Base-by-base conservation (phyloP, 1,139 yeast species). In the Yamadazyma dendronema region DNA sequence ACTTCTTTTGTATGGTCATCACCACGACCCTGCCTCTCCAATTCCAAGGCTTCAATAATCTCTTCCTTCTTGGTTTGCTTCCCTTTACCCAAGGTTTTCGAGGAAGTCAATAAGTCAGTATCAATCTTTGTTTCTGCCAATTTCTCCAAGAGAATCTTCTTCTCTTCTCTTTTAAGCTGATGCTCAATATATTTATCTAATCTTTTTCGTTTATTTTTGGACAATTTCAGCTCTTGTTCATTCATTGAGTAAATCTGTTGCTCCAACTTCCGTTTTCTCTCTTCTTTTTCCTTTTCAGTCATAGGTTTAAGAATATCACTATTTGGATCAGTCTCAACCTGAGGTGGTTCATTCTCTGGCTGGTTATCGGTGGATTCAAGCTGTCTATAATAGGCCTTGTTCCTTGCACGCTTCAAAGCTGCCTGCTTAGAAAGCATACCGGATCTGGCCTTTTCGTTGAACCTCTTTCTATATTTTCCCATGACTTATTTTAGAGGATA, bases 91-190 rank as follows among this genome's bases (percentile, higher is more conserved):
- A 90, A 69, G 2, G 77, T 72, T 56, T 86, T 87, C 27, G 94
- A 76, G 28, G 92, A 83, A 15, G 80, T 80, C 48, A 87, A 65
- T 13, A 77, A 52, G 0, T 79, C 63, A 0, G 95, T 80, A 52
- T 90, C 96, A 31, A 90, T 74, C 45, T 81, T 79, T 2, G 95
- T 81, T 16, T 72, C 72, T 28, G 83, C 72, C 32, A 92, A 70
- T 56, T 89, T 90, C 42, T 82, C 81, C 31, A 92, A 67, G 40
- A 92, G 67, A 3, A 75, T 75, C 49, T 84, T 86, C 62, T 86
- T 87, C 62, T 92, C 97, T 57, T 90, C 96, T 56, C 95, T 74
- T 49, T 85, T 84, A 46, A 92, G 60, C 59, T 92, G 97, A 61
- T 85, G 95, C 44, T 89, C 96, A 25, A 83, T 81, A 53, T 82